A percentile compares a stretch with the other conserved stretches of the same genome.
These are phyloP conservation scores for Grosmannia huntii DNA, from an alignment of 2,329 filamentous ascomycete genomes.

Conservation along the genomic window DNA sequence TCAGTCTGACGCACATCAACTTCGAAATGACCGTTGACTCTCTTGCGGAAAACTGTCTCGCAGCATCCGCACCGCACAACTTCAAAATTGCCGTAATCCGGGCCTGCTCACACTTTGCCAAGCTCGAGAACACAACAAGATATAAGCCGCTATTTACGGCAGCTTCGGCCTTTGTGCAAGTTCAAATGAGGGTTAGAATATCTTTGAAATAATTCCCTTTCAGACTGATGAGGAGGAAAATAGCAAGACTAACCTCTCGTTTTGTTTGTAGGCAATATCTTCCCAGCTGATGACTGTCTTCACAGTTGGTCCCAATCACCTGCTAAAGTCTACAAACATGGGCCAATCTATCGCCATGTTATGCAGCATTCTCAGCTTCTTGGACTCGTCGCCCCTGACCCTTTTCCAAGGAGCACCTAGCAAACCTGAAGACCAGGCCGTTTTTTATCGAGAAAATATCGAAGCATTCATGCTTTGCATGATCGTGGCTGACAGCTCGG, in stretches of 20 bases:
- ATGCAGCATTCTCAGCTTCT: conserved; percentile 42
- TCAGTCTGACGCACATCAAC: conserved; percentile 49
- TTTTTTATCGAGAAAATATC: conserved; percentile 32
- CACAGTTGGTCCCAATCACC: conserved; percentile 24
- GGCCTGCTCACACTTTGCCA: conserved; percentile 49
- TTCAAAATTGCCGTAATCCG: conserved; percentile 53
- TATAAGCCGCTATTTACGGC: conserved; percentile 44
- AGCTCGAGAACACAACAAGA: conserved; percentile 31
- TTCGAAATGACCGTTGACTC: conserved; percentile 44
- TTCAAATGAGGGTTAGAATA: conserved; percentile 38
- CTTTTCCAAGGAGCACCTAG: conserved; percentile 29
- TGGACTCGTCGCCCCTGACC: conserved; percentile 39
- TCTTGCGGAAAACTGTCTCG: conserved; percentile 43
- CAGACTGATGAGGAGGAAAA: not conserved
- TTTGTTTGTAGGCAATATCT: conserved; percentile 22
- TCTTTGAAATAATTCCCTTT: not conserved
- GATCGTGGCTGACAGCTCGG: conserved; percentile 35
- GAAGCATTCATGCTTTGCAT: conserved; percentile 41
- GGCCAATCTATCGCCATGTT: conserved; percentile 29
- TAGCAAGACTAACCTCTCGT: not conserved
- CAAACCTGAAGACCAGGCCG: conserved; percentile 21
- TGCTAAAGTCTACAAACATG: conserved; percentile 27
- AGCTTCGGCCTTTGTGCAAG: conserved; percentile 42
- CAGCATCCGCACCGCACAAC: conserved; percentile 39
- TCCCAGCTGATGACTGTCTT: conserved; percentile 25